A percentile compares a stretch with the other conserved stretches of the same genome.
Evolutionary conservation across 1,139 yeast species (phyloP).

Genomic region (Blastobotrys aristatus): DNA sequence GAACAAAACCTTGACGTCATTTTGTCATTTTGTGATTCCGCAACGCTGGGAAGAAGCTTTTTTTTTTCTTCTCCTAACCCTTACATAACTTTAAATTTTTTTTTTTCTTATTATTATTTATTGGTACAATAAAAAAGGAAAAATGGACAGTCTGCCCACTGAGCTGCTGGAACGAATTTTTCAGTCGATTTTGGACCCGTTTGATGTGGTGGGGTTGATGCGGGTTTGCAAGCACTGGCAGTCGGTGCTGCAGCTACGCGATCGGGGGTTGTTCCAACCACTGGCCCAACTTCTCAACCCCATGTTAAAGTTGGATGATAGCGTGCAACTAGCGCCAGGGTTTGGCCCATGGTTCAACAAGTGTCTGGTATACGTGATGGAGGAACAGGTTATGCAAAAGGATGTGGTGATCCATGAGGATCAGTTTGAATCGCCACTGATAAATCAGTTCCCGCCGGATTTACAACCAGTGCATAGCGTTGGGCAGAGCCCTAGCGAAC

Average conservation of each 20-base stretch:
- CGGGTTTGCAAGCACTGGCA: slow-evolving; percentile 7
- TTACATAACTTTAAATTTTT: not conserved
- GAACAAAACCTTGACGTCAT: not conserved
- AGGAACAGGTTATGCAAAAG: not conserved
- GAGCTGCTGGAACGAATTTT: slow-evolving; percentile 9
- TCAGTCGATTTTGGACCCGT: not conserved
- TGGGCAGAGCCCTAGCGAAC: slow-evolving; percentile 6
- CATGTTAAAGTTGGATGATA: not conserved
- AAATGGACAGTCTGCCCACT: slow-evolving; percentile 1
- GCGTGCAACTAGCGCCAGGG: not conserved
- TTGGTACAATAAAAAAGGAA: not conserved
- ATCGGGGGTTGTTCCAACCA: slow-evolving; percentile 6
- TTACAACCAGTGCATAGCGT: not conserved
- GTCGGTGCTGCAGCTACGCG: slow-evolving; percentile 4
- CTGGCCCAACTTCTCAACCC: not conserved
- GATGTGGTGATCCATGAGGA: not conserved
- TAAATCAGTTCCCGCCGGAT: slow-evolving; percentile 1
- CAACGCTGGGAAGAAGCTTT: not conserved
- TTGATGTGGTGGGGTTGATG: slow-evolving; percentile 1
- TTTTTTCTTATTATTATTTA: not conserved
- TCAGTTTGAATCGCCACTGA: not conserved
- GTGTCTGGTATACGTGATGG: not conserved
- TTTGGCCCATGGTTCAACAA: slow-evolving; percentile 10
- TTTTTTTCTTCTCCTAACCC: not conserved
- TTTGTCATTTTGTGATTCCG: no score